Conservation (phyloP, 2,329 filamentous ascomycete species). For the Pyrenochaeta sp. region DNA sequence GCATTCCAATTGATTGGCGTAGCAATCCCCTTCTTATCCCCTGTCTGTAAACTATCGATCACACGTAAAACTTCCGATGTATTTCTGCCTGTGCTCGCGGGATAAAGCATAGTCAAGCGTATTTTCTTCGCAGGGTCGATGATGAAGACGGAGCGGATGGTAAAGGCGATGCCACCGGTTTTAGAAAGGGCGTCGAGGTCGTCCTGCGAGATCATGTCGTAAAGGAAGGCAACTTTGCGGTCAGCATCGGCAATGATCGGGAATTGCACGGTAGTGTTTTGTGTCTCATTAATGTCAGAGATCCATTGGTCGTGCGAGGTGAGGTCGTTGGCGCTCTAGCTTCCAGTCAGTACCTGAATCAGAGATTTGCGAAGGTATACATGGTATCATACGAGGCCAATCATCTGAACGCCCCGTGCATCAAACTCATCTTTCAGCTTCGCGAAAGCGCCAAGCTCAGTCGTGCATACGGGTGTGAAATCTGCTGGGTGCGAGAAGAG, state of each 20-base stretch:
- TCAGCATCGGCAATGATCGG: constrained; percentile 61
- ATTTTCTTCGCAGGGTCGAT: constrained; percentile 95
- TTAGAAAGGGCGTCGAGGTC: constrained; percentile 64
- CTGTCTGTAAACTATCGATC: constrained; percentile 67
- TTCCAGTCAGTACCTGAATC: constrained; percentile 1
- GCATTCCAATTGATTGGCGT: constrained; percentile 91
- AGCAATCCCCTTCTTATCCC: constrained; percentile 86
- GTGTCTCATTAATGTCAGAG: constrained; percentile 70
- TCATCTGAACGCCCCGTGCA: constrained; percentile 88
- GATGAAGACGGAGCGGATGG: constrained; percentile 93
- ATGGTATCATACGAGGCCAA: constrained; percentile 69
- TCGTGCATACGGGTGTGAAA: constrained; percentile 95
- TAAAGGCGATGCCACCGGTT: constrained; percentile 76
- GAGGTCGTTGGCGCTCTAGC: constrained; percentile 78
- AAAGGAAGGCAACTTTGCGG: constrained; percentile 58
- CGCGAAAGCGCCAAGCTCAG: constrained; percentile 91
- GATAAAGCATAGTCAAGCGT: constrained; percentile 90
- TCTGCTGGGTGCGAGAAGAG: constrained; percentile 87
- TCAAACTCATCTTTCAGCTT: constrained; percentile 89
- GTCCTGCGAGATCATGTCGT: constrained; percentile 62
- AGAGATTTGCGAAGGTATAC: not conserved
- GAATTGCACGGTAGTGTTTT: constrained; percentile 56
- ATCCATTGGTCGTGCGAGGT: constrained; percentile 88
- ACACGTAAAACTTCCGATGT: constrained; percentile 65
- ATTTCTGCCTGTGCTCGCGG: constrained; percentile 80